Conservation (phyloP, 345 rosid genomes). For the Isatis tinctoria region DNA sequence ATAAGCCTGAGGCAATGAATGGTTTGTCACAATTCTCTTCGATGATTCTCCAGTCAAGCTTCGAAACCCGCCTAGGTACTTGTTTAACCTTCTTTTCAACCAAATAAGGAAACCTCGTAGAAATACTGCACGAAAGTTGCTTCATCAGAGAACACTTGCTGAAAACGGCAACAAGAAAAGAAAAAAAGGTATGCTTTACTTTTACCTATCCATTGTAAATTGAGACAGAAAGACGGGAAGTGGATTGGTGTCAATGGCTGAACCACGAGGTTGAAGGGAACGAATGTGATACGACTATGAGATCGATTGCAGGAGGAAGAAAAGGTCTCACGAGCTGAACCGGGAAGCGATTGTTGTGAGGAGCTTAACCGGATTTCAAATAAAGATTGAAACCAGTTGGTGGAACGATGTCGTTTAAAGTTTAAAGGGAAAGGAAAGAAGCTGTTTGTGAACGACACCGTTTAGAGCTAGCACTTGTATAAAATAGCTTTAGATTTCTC, state of each 20-base stretch:
- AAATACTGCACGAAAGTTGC: constrained; percentile 55
- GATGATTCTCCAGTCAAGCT: constrained; percentile 77
- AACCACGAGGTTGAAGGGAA: constrained; percentile 65
- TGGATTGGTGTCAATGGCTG: constrained; percentile 69
- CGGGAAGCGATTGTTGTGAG: too few species aligned
- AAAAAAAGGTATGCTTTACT: too few species aligned
- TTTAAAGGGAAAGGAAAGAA: too few species aligned
- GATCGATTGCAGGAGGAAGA: too few species aligned
- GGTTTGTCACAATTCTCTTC: constrained; percentile 70
- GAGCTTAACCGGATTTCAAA: too few species aligned
- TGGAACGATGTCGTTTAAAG: too few species aligned
- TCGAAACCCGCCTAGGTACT: constrained; percentile 84
- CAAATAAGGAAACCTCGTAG: constrained; percentile 72
- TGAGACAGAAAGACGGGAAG: constrained; percentile 60
- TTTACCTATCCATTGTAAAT: constrained; percentile 76
- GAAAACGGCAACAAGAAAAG: background rate
- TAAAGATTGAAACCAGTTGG: too few species aligned
- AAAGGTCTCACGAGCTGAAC: too few species aligned
- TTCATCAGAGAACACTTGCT: background rate
- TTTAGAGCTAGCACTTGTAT: too few species aligned
- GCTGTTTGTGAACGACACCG: too few species aligned
- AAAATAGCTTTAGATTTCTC: too few species aligned
- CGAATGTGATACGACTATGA: too few species aligned
- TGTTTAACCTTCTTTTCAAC: constrained; percentile 67
- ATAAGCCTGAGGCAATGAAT: constrained; percentile 73